Evolutionary conservation across 352 stramenopile genomes (phyloP).

Genomic region (Globisporangium irregulare): DNA sequence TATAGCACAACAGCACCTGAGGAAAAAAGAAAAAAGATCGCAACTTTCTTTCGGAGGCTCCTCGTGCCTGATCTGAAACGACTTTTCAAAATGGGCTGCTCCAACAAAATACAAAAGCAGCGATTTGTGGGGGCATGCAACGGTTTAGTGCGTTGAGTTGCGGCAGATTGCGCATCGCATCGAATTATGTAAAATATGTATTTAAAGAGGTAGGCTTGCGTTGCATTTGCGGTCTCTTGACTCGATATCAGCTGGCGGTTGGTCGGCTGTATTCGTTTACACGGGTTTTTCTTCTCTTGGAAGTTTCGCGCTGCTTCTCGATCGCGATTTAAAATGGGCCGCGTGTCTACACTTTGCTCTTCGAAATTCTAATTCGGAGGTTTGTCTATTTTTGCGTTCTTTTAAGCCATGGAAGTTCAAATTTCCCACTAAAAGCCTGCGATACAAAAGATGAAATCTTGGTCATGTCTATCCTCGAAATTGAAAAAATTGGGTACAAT

Average conservation of each 20-base stretch:
- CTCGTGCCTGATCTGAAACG: conserved; percentile 10
- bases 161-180: background rate
- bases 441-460: background rate
- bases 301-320: conserved; percentile 7
- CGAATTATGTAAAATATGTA: background rate
- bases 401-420: background rate
- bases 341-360: conserved; percentile 3
- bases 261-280: background rate
- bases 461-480: background rate
- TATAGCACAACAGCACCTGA: background rate
- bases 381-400: background rate
- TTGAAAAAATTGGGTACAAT: background rate
- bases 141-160: background rate
- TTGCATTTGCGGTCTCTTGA: too few relatives aligned
- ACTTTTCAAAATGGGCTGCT: conserved; percentile 6
- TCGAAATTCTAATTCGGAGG: background rate
- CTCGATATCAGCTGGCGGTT: background rate
- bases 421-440: background rate
- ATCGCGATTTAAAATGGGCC: background rate
- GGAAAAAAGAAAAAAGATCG: conserved; percentile 3
- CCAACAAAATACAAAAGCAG: background rate
- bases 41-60: conserved; percentile 2
- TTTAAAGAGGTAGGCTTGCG: background rate
- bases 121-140: background rate
- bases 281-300: background rate